Conservation (phyloP, 2,329 filamentous ascomycete genomes). For the Xylariaceae sp. region DNA sequence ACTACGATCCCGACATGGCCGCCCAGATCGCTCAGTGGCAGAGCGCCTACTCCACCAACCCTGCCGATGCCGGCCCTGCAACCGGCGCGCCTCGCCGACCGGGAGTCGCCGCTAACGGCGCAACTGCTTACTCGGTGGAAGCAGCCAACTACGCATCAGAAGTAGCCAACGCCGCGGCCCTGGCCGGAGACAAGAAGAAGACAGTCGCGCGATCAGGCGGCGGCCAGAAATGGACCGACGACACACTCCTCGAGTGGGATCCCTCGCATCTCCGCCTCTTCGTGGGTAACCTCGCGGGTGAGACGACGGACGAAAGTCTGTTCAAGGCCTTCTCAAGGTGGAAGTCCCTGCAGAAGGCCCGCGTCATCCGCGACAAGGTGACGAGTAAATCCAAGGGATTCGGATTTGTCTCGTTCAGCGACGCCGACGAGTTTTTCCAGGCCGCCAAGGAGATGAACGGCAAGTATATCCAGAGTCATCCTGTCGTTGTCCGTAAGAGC, state of each 20-base stretch:
- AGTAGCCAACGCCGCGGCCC: constrained; percentile 41
- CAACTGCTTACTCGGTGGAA: constrained; percentile 38
- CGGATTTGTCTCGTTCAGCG: constrained; percentile 93
- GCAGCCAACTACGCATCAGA: constrained; percentile 31
- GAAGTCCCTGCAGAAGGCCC: constrained; percentile 83
- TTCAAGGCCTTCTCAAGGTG: constrained; percentile 92
- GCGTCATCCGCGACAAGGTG: constrained; percentile 91
- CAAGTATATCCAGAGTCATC: constrained; percentile 98
- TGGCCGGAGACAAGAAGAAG: constrained; percentile 63
- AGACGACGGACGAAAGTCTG: constrained; percentile 94
- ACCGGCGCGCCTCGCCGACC: constrained; percentile 21
- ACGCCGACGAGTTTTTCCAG: constrained; percentile 94
- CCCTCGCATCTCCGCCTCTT: constrained; percentile 92
- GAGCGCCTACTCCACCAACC: constrained; percentile 68
- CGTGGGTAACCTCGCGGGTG: constrained; percentile 93
- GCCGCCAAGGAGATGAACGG: constrained; percentile 98
- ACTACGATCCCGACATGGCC: constrained; percentile 76
- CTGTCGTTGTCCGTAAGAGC: constrained; percentile 80
- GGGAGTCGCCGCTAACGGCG: constrained; percentile 25
- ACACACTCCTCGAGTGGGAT: constrained; percentile 90
- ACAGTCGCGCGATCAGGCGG: constrained; percentile 88
- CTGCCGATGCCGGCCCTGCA: constrained; percentile 49
- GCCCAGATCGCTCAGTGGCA: constrained; percentile 95
- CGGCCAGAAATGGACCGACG: constrained; percentile 89
- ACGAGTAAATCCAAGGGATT: constrained; percentile 96